Percentiles rank a stretch among this genome's conserved stretches.
phyloP scores from a whole-genome alignment of 768 basidiomycete genomes.

The Kwoniella heveanensis region DNA sequence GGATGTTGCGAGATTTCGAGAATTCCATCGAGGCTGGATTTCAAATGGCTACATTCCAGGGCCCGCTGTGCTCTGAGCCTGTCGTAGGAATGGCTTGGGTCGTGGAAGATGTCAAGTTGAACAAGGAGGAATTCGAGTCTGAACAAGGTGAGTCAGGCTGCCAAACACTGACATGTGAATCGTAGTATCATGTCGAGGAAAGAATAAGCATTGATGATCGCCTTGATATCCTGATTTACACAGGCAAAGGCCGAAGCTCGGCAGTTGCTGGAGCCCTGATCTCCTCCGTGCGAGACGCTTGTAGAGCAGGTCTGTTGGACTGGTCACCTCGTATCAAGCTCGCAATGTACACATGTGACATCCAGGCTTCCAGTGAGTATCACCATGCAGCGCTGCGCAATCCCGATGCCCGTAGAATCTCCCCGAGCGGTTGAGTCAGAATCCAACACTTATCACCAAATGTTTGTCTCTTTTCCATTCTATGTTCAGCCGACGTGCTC shows the following conservation, averaged over 20 bases:
- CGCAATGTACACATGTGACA: conserved; percentile 98
- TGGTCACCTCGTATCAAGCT: conserved; percentile 97
- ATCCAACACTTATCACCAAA: no score
- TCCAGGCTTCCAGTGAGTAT: conserved; percentile 88
- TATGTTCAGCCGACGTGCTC: conserved; percentile 77
- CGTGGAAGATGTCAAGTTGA: conserved; percentile 68
- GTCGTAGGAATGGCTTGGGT: conserved; percentile 91
- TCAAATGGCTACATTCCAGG: conserved; percentile 90
- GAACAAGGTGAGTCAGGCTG: conserved; percentile 46
- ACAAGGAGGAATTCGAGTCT: conserved; percentile 72
- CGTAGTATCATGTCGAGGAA: neutral
- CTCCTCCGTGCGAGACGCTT: conserved; percentile 83
- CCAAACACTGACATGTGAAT: neutral
- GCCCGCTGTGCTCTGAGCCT: conserved; percentile 92
- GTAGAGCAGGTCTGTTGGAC: conserved; percentile 83
- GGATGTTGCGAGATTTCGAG: conserved; percentile 66
- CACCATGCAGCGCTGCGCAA: neutral
- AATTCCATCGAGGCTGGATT: conserved; percentile 88
- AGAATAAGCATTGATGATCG: conserved; percentile 1
- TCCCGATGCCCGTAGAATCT: no score
- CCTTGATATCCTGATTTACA: neutral
- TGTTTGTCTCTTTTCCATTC: neutral
- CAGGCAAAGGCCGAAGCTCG: conserved; percentile 76
- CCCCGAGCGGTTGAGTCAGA: no score
- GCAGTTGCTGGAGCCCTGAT: conserved; percentile 90